Evolutionary conservation across 2,329 filamentous ascomycete genomes (phyloP).

Genomic region (Paraconiothyrium sp.): DNA sequence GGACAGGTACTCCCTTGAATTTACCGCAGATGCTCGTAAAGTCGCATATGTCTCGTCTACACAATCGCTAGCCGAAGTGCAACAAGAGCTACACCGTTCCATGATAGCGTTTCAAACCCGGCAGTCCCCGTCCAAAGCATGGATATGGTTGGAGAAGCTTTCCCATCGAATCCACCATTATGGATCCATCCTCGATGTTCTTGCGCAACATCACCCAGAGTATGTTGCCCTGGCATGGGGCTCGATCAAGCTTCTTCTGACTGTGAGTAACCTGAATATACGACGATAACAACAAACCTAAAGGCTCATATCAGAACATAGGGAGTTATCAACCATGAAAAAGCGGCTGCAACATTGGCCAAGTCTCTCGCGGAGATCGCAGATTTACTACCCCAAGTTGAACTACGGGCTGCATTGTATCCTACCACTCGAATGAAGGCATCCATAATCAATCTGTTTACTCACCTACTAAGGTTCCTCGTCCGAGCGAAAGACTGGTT

Average conservation of each 20-base stretch:
- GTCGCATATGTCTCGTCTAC: too few relatives aligned
- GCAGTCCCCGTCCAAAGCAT: background rate
- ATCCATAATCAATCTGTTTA: background rate
- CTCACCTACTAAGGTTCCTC: background rate
- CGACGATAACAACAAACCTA: too few relatives aligned
- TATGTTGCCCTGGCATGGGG: conserved; percentile 41
- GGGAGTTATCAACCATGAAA: conserved; percentile 1
- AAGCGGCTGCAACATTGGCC: background rate
- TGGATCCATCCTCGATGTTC: conserved; percentile 27
- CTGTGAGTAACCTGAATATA: background rate
- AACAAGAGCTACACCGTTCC: too few relatives aligned
- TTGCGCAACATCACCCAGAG: conserved; percentile 41
- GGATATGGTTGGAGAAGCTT: background rate
- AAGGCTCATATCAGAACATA: background rate
- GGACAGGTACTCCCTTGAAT: too few relatives aligned
- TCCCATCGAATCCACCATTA: conserved; percentile 16
- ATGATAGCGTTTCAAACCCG: too few relatives aligned
- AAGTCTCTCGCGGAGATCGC: background rate
- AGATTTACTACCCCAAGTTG: background rate
- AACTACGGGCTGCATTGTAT: background rate
- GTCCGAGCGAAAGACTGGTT: background rate
- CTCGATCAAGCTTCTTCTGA: conserved; percentile 29
- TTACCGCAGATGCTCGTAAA: too few relatives aligned
- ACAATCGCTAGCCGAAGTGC: too few relatives aligned
- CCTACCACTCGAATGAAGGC: background rate